Evolutionary conservation across 257 asterid species (phyloP).

Genomic region (Solanum sitiens): DNA sequence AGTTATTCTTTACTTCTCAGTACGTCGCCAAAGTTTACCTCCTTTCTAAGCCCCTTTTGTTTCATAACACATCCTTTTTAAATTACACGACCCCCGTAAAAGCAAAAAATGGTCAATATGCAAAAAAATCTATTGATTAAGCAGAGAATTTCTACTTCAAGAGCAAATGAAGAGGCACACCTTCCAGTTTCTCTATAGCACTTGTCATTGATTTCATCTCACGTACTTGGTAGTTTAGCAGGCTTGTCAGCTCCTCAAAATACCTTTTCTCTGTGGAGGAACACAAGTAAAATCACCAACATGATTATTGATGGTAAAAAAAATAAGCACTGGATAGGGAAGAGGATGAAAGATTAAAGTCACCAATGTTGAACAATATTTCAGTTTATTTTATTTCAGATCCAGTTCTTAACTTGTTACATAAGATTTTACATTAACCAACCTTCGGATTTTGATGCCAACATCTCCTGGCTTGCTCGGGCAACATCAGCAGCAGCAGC

Average conservation of each 20-base stretch:
- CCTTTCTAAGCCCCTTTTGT: neutral
- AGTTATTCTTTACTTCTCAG: neutral
- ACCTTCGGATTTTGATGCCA: constrained; percentile 73
- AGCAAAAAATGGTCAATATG: neutral
- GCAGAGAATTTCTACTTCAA: neutral
- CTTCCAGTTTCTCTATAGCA: constrained; percentile 72
- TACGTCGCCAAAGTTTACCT: neutral
- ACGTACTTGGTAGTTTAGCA: constrained; percentile 57
- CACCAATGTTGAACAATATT: neutral
- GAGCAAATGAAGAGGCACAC: neutral
- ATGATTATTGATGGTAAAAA: neutral
- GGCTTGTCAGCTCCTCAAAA: constrained; percentile 70
- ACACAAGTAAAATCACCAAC: neutral
- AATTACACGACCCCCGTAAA: neutral
- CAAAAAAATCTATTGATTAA: neutral
- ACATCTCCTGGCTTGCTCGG: constrained; percentile 82
- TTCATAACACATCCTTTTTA: neutral
- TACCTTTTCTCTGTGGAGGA: constrained; percentile 64
- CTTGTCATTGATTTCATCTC: constrained; percentile 86
- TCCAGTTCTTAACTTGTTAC: neutral
- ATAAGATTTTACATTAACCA: neutral
- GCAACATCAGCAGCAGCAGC: constrained; percentile 94
- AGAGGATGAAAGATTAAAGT: neutral
- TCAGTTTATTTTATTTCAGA: neutral
- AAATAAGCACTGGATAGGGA: neutral